phyloP scores from a whole-genome alignment of 495 filamentous ascomycete species.

The Thozetella sp. region DNA sequence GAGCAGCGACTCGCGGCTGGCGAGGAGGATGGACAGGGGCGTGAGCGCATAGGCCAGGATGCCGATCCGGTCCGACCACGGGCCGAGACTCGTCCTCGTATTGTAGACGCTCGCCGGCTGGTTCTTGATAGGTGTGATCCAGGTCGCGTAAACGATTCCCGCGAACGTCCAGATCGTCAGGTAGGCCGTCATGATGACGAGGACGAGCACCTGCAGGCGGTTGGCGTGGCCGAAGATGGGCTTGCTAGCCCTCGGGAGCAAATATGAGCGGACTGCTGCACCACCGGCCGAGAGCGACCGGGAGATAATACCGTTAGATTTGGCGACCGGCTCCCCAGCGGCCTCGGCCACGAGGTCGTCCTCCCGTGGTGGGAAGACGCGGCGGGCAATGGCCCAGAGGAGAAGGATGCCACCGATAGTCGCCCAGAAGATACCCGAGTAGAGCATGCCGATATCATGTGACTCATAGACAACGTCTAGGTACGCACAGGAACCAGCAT shows the following conservation, averaged over 20 bases:
- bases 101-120: slow-evolving; percentile 42
- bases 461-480: slow-evolving; percentile 61
- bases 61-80: slow-evolving; percentile 64
- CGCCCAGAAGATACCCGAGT: slow-evolving; percentile 63
- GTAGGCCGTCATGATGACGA: slow-evolving; percentile 52
- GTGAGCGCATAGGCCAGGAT: slow-evolving; percentile 68
- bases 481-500: slow-evolving; percentile 63
- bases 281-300: neutral
- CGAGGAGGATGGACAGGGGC: slow-evolving; percentile 61
- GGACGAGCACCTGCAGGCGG: slow-evolving; percentile 37
- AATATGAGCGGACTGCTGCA: slow-evolving; percentile 40
- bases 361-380: slow-evolving; percentile 21
- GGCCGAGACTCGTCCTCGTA: slow-evolving; percentile 59
- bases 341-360: slow-evolving; percentile 12
- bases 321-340: slow-evolving; percentile 14
- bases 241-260: slow-evolving; percentile 39
- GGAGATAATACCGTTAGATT: neutral
- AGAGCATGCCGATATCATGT: slow-evolving; percentile 62
- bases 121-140: slow-evolving; percentile 59
- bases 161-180: slow-evolving; percentile 65
- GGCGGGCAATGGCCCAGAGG: slow-evolving; percentile 41
- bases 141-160: slow-evolving; percentile 58
- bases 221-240: slow-evolving; percentile 38
- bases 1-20: slow-evolving; percentile 61
- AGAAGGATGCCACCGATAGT: slow-evolving; percentile 53